phyloP scores from a whole-genome alignment of 176 grass and related monocot species.

The Stipa capillata region DNA sequence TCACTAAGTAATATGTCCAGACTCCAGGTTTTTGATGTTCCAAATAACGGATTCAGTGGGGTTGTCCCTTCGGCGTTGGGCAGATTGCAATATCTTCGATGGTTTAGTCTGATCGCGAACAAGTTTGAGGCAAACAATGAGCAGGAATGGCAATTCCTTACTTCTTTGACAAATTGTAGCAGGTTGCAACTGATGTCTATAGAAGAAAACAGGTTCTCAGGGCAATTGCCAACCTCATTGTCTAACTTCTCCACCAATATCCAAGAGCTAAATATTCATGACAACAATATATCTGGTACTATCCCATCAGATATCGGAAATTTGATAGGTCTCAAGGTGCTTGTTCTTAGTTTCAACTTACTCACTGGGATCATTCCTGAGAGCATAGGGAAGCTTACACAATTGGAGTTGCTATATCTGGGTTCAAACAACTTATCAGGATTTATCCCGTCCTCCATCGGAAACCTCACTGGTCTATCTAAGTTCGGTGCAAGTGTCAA shows the following conservation, averaged over 20 bases:
- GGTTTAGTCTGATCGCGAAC: not conserved
- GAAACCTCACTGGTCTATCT: not conserved
- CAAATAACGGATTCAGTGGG: not conserved
- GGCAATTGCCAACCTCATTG: not conserved
- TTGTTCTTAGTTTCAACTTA: not conserved
- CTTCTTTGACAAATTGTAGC: constrained; percentile 4
- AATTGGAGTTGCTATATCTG: not conserved
- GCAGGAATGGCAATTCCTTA: not conserved
- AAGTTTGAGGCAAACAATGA: not conserved
- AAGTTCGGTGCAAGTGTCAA: not conserved
- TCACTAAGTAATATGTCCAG: not conserved
- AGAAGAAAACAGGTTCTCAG: not conserved
- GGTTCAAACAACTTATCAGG: not conserved
- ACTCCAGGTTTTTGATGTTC: not conserved
- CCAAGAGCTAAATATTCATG: not conserved
- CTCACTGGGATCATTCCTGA: not conserved
- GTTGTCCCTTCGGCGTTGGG: not conserved
- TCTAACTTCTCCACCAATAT: not conserved
- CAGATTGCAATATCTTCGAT: not conserved
- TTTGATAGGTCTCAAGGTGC: not conserved
- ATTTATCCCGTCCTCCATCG: not conserved
- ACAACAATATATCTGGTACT: not conserved
- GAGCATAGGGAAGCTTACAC: constrained; percentile 12
- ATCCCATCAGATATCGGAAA: not conserved
- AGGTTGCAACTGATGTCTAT: not conserved